Conservation (phyloP, 139 green algal genomes). For the Tetraselmis striata region DNA sequence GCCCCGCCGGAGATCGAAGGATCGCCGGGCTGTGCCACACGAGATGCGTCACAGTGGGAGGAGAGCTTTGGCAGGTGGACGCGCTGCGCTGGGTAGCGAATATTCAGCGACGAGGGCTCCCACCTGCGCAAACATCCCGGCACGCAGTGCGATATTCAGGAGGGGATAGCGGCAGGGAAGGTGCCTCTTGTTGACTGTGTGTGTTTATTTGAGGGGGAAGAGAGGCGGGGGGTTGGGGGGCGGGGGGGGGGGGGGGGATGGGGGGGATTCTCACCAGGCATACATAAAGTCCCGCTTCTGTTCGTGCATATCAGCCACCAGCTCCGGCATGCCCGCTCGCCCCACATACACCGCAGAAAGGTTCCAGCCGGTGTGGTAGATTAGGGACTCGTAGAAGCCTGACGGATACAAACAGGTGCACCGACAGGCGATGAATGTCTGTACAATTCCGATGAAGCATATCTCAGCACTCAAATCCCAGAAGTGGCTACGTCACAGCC, state of each 20-base stretch:
- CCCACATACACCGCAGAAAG: neutral
- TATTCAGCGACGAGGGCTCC: neutral
- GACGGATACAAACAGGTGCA: too few species aligned
- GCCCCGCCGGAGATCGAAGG: neutral
- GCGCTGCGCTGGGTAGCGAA: neutral
- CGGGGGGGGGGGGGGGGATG: neutral
- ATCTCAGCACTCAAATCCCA: neutral
- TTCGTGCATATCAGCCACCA: neutral
- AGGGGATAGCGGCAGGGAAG: neutral
- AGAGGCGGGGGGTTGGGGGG: neutral
- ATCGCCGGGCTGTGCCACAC: neutral
- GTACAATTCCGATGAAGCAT: neutral
- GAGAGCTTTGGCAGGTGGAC: neutral
- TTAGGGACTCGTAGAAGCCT: neutral
- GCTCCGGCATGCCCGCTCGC: neutral
- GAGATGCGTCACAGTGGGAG: neutral
- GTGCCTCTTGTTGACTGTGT: neutral
- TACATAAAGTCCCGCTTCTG: neutral
- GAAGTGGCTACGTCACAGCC: neutral
- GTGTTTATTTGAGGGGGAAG: too few species aligned
- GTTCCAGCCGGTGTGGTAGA: neutral
- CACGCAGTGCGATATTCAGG: neutral
- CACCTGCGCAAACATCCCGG: neutral
- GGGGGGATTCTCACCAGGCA: neutral
- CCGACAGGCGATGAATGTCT: neutral